Evolutionary conservation across 2,329 filamentous ascomycete species (phyloP), one percentile per base, ranked within the genome.

Genomic region (Cryoendolithus antarcticus): DNA sequence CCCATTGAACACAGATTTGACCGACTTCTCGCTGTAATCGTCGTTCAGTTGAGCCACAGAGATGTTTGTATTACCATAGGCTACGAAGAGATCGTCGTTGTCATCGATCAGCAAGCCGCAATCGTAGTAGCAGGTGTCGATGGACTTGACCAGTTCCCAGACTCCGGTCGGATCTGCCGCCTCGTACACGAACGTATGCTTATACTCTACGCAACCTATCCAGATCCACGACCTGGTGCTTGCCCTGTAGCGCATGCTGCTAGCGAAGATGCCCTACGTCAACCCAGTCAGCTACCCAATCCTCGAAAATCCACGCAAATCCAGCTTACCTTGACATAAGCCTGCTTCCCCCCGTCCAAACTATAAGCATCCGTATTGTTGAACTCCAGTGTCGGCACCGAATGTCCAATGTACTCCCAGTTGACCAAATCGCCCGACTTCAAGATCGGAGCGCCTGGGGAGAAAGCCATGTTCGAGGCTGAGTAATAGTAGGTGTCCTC

Each of bases 61-160:
- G 37, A 77, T 64, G 2, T 67, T 59, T 0, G 55, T 64, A 34
- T 62, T 66, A 4, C 71, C 73, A 46, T 74, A 74, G 0, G 64
- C 69, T 0, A 77, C 66, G 37, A 76, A 77, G 62, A 76, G 71
- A 1, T 65, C 70, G 41, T 75, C 73, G 27, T 76, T 65, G 19
- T 74, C 69, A 36, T 77, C 73, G 27, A 77, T 64, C 10, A 77
- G 52, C 0, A 77, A 53, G 0, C 74, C 72, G 11, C 60, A 65
- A 51, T 77, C 74, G 46, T 77, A 77, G 48, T 72, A 75, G 53
- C 72, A 77, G 1, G 51, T 61, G 1, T 55, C 54, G 10, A 65
- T 54, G 6, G 51, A 61, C 1, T 54, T 58, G 30, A 49, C 45
- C 34, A 62, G 56, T 8, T 44, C 60, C 68, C 68, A 72, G 0